These are phyloP conservation scores for Ulota crispa DNA, from an alignment of 225 moss, liverwort and hornwort species.

Conservation along the genomic window DNA sequence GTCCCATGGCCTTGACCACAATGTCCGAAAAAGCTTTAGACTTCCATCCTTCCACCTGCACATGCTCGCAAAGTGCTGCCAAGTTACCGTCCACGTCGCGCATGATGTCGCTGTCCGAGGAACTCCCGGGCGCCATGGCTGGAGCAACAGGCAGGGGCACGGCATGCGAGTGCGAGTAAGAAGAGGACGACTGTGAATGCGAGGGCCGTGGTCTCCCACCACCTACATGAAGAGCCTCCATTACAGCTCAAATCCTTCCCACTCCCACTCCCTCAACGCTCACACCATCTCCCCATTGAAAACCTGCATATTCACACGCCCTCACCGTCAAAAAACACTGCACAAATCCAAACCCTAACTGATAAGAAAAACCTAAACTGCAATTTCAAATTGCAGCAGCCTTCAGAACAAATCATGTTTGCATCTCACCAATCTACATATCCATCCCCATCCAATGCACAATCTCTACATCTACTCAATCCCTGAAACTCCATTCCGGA, in stretches of 20 bases:
- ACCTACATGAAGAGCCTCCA: constrained; percentile 64
- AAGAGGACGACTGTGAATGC: constrained; percentile 38
- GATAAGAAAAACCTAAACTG: background rate
- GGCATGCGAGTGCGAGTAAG: constrained; percentile 38
- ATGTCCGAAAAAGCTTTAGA: constrained; percentile 53
- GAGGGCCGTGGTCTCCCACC: constrained; percentile 54
- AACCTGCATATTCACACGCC: constrained; percentile 25
- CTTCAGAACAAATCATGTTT: background rate
- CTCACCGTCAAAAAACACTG: background rate
- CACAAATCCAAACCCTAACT: constrained; percentile 15
- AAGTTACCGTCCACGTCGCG: constrained; percentile 48
- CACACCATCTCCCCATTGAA: constrained; percentile 15
- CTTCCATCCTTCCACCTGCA: constrained; percentile 59
- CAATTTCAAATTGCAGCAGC: constrained; percentile 1
- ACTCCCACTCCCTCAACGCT: constrained; percentile 5
- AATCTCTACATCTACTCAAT: background rate
- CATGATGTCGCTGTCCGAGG: constrained; percentile 24
- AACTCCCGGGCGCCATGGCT: constrained; percentile 29
- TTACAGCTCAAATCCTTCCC: constrained; percentile 18
- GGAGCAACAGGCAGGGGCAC: constrained; percentile 22
- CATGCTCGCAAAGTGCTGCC: constrained; percentile 53
- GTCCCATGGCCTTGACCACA: constrained; percentile 57
- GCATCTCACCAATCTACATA: background rate
- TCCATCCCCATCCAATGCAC: background rate
- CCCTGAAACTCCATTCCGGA: background rate